These are phyloP conservation scores for Chaetoceros tenuissimus DNA, from an alignment of 108 stramenopile species.

Conservation along the genomic window DNA sequence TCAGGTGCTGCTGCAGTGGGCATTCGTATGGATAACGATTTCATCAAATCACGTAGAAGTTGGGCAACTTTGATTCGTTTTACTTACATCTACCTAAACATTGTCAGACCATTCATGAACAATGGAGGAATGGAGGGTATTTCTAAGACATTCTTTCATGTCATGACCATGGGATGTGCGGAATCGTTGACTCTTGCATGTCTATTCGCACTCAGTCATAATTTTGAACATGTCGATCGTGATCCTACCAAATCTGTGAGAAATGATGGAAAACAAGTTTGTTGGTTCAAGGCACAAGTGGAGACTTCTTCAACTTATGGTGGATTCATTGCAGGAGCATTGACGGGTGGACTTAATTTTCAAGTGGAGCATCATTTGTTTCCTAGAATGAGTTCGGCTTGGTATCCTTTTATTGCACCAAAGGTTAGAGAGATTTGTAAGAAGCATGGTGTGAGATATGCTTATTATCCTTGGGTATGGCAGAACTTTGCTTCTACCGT, in stretches of 20 bases:
- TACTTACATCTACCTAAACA: slow-evolving; percentile 57
- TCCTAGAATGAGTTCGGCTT: slow-evolving; percentile 83
- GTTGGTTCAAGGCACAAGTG: slow-evolving; percentile 88
- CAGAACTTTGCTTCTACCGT: slow-evolving; percentile 73
- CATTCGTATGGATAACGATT: slow-evolving; percentile 69
- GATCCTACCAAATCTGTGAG: slow-evolving; percentile 48
- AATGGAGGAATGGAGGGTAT: slow-evolving; percentile 32
- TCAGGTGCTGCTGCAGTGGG: slow-evolving; percentile 52
- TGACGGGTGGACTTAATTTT: slow-evolving; percentile 90
- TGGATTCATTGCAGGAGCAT: slow-evolving; percentile 68
- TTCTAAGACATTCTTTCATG: slow-evolving; percentile 24
- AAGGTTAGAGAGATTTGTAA: slow-evolving; percentile 87
- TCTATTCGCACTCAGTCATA: slow-evolving; percentile 88
- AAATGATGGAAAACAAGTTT: slow-evolving; percentile 62
- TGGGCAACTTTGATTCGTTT: slow-evolving; percentile 48
- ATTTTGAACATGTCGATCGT: slow-evolving; percentile 83
- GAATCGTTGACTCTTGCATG: slow-evolving; percentile 60
- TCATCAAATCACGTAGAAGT: slow-evolving; percentile 50
- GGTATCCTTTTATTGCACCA: slow-evolving; percentile 97
- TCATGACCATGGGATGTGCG: slow-evolving; percentile 73
- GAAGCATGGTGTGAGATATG: slow-evolving; percentile 89
- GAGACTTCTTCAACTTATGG: slow-evolving; percentile 89
- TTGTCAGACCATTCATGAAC: slow-evolving; percentile 54
- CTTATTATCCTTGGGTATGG: slow-evolving; percentile 75
- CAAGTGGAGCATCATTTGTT: slow-evolving; percentile 94